Conservation (phyloP, 805 yeast genomes). For the Maudiozyma serrabonitensis region DNA sequence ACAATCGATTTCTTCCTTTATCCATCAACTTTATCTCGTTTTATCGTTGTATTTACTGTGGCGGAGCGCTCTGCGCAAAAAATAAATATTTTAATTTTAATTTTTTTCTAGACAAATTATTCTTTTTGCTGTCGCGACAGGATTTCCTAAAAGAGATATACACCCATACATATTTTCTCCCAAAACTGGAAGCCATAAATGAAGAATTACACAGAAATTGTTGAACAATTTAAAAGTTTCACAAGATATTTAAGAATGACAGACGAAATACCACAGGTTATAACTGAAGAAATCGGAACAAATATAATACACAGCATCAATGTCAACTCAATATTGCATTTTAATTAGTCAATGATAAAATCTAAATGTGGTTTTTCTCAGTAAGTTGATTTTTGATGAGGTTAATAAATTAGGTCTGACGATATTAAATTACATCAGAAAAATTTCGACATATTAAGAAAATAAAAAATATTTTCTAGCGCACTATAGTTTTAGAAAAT, state of each 20-base stretch:
- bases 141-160: not conserved
- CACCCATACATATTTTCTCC: not conserved
- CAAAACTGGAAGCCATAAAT: not conserved
- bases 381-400: too few species aligned
- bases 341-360: too few species aligned
- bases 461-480: too few species aligned
- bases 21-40: too few species aligned
- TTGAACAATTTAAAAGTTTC: not conserved
- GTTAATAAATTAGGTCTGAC: too few species aligned
- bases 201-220: not conserved
- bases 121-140: not conserved
- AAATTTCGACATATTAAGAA: too few species aligned
- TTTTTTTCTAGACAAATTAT: not conserved
- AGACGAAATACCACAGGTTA: too few species aligned
- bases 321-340: too few species aligned
- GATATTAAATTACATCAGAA: too few species aligned
- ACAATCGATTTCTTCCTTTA: too few species aligned
- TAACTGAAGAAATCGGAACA: not conserved
- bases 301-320: not conserved
- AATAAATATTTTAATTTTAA: not conserved
- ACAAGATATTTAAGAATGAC: not conserved
- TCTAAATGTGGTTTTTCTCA: too few species aligned
- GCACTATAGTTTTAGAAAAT: too few species aligned
- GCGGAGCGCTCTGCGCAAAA: not conserved
- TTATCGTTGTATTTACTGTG: not conserved